Percentiles rank a stretch among this genome's conserved stretches.
Conservation (phyloP, 2,329 filamentous ascomycete species). For the Emmonsiellopsis sp. region DNA sequence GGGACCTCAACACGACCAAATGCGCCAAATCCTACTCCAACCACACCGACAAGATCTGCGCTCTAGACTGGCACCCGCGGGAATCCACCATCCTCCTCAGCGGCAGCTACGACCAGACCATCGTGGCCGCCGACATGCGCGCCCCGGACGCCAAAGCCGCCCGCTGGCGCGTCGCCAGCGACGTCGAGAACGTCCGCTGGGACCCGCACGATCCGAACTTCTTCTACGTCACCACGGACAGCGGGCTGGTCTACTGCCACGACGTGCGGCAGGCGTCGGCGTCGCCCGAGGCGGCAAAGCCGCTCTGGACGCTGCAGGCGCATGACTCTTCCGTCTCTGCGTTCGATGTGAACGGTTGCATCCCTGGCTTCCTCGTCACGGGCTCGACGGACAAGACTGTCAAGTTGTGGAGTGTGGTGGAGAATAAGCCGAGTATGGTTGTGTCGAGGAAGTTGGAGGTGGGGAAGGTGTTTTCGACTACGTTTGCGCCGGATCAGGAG, state of each 20-base stretch:
- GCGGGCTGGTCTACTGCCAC: constrained; percentile 83
- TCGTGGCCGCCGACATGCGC: constrained; percentile 94
- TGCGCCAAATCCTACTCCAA: constrained; percentile 93
- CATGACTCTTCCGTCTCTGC: constrained; percentile 87
- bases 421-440: constrained; percentile 77
- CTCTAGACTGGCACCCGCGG: constrained; percentile 80
- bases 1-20: constrained; percentile 86
- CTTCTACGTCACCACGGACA: constrained; percentile 94
- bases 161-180: constrained; percentile 88
- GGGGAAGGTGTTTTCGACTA: constrained; percentile 85
- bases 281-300: constrained; percentile 64
- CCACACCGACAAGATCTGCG: constrained; percentile 97
- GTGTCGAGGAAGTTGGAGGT: constrained; percentile 86
- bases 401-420: constrained; percentile 89
- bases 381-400: constrained; percentile 91
- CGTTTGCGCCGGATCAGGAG: constrained; percentile 80
- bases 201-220: constrained; percentile 85
- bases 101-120: constrained; percentile 88
- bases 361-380: constrained; percentile 88
- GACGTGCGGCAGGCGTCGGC: constrained; percentile 70
- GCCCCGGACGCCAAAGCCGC: constrained; percentile 73
- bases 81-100: constrained; percentile 84
- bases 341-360: constrained; percentile 81
- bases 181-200: constrained; percentile 89
- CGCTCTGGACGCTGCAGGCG: constrained; percentile 89